Base-by-base conservation (phyloP, 192 early-diverging fungal genomes). In the Backusella liffmaniae region DNA sequence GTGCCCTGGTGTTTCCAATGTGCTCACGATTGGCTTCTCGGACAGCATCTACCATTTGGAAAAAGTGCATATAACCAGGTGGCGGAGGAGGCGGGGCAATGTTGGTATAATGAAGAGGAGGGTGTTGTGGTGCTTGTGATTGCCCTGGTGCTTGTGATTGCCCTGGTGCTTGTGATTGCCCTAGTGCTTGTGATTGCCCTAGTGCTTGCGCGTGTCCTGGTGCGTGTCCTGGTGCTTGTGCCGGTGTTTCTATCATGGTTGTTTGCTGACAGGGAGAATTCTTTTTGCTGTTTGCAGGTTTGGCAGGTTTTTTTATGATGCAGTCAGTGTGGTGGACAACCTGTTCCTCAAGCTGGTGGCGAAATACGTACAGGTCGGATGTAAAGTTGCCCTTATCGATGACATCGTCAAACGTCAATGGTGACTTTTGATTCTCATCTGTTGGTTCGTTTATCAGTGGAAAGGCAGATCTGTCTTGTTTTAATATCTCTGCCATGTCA, bases 401-500 rank as follows among this genome's bases (percentile, higher is more conserved):
- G 9, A 62, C 9, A 29, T 62, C 56, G 10, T 62, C 56, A 26
- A 2, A n/a, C 3, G 21, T 62, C 12, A 62, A 26, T 62, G 23
- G 23, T 62, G 56, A 8, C 1, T 13, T 62, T 29, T n/a, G 46
- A n/a, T 62, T 23, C 3, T 59, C 53, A 10, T 29, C 56, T 26
- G 56, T 4, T 29, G 29, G 56, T 9, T 62, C 56, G 23, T 23
- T 29, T 13, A 9, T 23, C 26, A 12, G 23, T 5, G 26, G 56
- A 29, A 62, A 62, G 10, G 56, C 56, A 4, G 56, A 8, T 29
- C 5, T 62, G 7, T 62, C 56, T 29, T 62, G 23, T 62, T 62
- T 62, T 62, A 62, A 62, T 62, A 62, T 62, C 26, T 62, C 56
- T 29, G 56, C 56, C 56, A 62, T 62, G 26, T 62, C 56, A 12